Evolutionary conservation across 1,139 yeast species (phyloP), one percentile per base, ranked within the genome.

Genomic region (Kurtzmaniella quercitrusa): DNA sequence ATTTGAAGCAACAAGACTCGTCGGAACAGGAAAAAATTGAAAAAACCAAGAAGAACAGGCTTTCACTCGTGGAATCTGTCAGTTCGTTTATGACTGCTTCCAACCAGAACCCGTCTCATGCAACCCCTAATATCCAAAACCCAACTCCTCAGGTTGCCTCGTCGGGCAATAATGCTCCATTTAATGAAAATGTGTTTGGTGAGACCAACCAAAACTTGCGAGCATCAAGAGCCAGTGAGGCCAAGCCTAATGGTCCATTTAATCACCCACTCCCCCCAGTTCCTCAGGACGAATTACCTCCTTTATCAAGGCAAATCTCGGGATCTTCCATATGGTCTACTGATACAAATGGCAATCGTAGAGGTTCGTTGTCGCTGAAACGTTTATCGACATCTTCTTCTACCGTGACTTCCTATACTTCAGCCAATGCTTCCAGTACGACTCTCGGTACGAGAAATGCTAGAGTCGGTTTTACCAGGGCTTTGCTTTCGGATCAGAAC

Each of bases 381-480:
- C 57, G 73, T 36, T 58, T 62, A 57, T 48, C 64, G 2, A 56
- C 68, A 14, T 60, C 63, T 6, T 60, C 68, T 3, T 66, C 74
- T 1, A 60, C 62, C 8, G 59, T 60, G 2, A 58, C 72, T 2
- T 62, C 61, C 34, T 56, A 53, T 43, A 62, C 66, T 3, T 62
- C 58, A 9, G 49, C 46, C 31, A 48, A 48, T 27, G 42, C 48
- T 19, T 44, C 41, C 23, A 37, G 45, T 14, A 43, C 48, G 15
- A 54, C 75, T 33, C 72, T 68, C 12, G 77, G 77, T 2, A 66
- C 72, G 47, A 56, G 77, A 42, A 44, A 36, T 24, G 48, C 49
- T 24, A 54, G 75, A 39, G 73, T 68, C 9, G 78, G 78, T 3
- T 68, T 73, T 48, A 70, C 77, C 4, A 56, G 77, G 41, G 77